Conservation (phyloP, 169 alveolate species). For the Theileria sp. region DNA sequence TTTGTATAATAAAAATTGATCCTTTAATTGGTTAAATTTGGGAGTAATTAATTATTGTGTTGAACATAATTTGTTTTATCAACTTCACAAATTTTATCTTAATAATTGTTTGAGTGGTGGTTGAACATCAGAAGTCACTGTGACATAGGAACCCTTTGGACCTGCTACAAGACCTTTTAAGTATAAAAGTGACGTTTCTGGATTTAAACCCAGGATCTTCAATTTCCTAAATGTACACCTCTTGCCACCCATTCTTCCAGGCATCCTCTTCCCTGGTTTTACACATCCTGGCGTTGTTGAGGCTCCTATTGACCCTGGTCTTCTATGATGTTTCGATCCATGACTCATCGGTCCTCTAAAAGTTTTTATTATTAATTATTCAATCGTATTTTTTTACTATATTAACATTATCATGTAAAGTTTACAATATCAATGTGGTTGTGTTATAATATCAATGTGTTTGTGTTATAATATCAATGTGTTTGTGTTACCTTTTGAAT, state of each 20-base stretch:
- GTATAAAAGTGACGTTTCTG: conserved; percentile 82
- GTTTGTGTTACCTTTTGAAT: conserved; percentile 75
- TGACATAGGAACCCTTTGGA: conserved; percentile 81
- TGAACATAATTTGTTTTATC: neutral
- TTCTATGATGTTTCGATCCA: conserved; percentile 91
- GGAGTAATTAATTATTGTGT: neutral
- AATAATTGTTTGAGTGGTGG: conserved; percentile 38
- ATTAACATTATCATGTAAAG: neutral
- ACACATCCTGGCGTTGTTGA: conserved; percentile 92
- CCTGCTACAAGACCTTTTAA: conserved; percentile 93
- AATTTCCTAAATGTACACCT: conserved; percentile 77
- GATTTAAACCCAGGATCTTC: conserved; percentile 87
- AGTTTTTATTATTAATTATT: neutral
- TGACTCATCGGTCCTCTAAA: conserved; percentile 88
- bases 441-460: too few species aligned
- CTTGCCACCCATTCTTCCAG: conserved; percentile 89
- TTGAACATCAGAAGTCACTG: conserved; percentile 80
- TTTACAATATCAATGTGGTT: too few species aligned
- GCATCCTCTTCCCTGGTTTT: conserved; percentile 91
- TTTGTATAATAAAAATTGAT: too few species aligned
- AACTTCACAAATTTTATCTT: neutral
- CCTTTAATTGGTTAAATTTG: neutral
- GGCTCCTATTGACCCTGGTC: conserved; percentile 91
- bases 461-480: too few species aligned
- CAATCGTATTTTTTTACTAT: too few species aligned